These are phyloP conservation scores for Puccinia horiana DNA, from an alignment of 1,284 basidiomycete species.

Conservation along the genomic window DNA sequence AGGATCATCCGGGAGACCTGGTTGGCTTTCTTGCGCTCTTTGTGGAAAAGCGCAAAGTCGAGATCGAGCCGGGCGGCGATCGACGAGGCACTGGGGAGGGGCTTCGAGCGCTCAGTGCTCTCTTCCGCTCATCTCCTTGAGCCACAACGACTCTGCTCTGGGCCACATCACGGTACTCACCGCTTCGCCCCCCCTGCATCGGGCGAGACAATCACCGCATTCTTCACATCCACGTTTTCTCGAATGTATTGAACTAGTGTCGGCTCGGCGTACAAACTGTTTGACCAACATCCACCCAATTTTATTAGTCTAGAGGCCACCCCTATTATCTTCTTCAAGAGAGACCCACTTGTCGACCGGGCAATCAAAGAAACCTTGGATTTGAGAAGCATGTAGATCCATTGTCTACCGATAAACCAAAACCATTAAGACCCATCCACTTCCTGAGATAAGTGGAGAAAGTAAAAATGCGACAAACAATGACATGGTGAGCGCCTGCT, in stretches of 20 bases:
- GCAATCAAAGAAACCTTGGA: slow-evolving; percentile 99
- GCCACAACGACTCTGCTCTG: background rate
- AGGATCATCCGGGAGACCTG: slow-evolving; percentile 98
- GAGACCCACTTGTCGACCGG: slow-evolving; percentile 93
- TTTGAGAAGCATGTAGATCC: slow-evolving; percentile 97
- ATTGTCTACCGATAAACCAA: slow-evolving; percentile 70
- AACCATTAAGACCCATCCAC: slow-evolving; percentile 6
- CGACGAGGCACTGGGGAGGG: slow-evolving; percentile 77
- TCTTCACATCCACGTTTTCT: slow-evolving; percentile 79
- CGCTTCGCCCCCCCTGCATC: slow-evolving; percentile 98
- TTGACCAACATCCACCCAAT: background rate
- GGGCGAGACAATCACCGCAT: slow-evolving; percentile 95
- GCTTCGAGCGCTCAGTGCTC: slow-evolving; percentile 22
- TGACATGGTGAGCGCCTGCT: slow-evolving; percentile 97
- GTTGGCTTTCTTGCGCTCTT: slow-evolving; percentile 99
- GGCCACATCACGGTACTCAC: slow-evolving; percentile 62
- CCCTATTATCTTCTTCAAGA: background rate
- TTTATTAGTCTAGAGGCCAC: background rate
- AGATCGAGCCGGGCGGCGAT: slow-evolving; percentile 95
- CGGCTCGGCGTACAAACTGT: slow-evolving; percentile 92
- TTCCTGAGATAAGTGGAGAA: slow-evolving; percentile 51
- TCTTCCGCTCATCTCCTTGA: background rate
- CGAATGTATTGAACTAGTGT: slow-evolving; percentile 94
- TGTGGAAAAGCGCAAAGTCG: slow-evolving; percentile 99
- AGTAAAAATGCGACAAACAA: slow-evolving; percentile 67